Evolutionary conservation across 2,329 filamentous ascomycete genomes (phyloP), one percentile per base, ranked within the genome.

Genomic region (Fusarium tjaetaba): DNA sequence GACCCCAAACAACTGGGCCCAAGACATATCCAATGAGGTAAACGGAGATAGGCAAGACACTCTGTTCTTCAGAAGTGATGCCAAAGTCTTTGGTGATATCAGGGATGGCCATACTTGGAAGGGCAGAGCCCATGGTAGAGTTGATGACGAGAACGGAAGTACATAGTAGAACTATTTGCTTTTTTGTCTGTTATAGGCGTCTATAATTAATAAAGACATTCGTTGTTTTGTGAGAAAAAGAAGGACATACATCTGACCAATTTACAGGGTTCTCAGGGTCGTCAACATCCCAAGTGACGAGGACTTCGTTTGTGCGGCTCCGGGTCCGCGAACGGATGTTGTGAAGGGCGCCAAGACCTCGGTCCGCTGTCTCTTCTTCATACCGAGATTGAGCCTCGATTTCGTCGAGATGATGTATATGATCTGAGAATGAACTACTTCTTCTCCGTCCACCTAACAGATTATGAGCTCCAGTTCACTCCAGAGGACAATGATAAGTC

Each of bases 11-110:
- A 14, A 92, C 80, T 1, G 89, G 89, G 0, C 84, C 91, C 38
- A 89, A 85, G 26, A 91, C 88, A 76, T 92, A 93, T 11, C 90
- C 90, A 48, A 92, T 83, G 13, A 93, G 83, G 72, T 89, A 93
- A 24, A 90, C 84, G 0, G 90, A 91, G 39, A 92, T 90, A 13
- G 90, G 90, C 4, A 93, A 77, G 9, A 88, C 85, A 52, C 78
- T 78, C 60, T 88, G 84, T 22, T 80, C 78, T 36, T 82, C 69
- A 5, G 85, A 85, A 0, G 86, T 86, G 65, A 92, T 81, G 59
- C 85, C 77, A 81, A 91, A 94, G 73, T 91, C 85, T 7, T 81
- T 78, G 6, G 86, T 83, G 52, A 93, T 91, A 58, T 85, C 87
- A 5, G 87, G 85, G 5, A 90, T 86, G 20, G 89, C 89, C 79